Evolutionary conservation across 1,284 basidiomycete species (phyloP).

Genomic region (Waitea zeae): DNA sequence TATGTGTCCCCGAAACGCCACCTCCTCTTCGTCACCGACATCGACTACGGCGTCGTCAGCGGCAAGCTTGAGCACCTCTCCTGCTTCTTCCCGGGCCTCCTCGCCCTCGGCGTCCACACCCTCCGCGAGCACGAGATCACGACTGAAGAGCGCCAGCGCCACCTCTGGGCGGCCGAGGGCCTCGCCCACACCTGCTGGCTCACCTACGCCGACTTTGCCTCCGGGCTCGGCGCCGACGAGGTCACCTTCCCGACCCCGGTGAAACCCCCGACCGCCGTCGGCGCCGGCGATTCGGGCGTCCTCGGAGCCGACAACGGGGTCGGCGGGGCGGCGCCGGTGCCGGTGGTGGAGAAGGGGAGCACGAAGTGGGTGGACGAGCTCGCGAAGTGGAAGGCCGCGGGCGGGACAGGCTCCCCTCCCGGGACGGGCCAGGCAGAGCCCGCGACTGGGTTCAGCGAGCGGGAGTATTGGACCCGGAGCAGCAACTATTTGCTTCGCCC

Average conservation of each 20-base stretch:
- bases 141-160: too few species aligned
- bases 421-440: too few species aligned
- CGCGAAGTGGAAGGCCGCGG: slow-evolving; percentile 27
- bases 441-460: slow-evolving; percentile 7
- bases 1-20: slow-evolving; percentile 47
- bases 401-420: slow-evolving; percentile 20
- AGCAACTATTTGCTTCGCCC: slow-evolving; percentile 38
- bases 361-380: slow-evolving; percentile 39
- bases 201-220: slow-evolving; percentile 41
- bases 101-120: slow-evolving; percentile 53
- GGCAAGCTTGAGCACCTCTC: slow-evolving; percentile 58
- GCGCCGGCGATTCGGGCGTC: slow-evolving; percentile 6
- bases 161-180: slow-evolving; percentile 51
- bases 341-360: slow-evolving; percentile 25
- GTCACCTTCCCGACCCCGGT: slow-evolving; percentile 20
- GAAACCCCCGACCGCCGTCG: slow-evolving; percentile 5
- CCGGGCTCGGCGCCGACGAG: slow-evolving; percentile 45
- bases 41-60: slow-evolving; percentile 18
- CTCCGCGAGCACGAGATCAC: slow-evolving; percentile 32
- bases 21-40: slow-evolving; percentile 56
- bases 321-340: slow-evolving; percentile 4
- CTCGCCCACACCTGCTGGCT: slow-evolving; percentile 51
- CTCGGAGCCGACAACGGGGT: background rate
- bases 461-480: slow-evolving; percentile 19
- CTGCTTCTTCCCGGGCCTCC: slow-evolving; percentile 64